Percentiles rank a stretch among this genome's conserved stretches.
phyloP scores from a whole-genome alignment of 2,329 filamentous ascomycete species.

The Fusarium sp. region DNA sequence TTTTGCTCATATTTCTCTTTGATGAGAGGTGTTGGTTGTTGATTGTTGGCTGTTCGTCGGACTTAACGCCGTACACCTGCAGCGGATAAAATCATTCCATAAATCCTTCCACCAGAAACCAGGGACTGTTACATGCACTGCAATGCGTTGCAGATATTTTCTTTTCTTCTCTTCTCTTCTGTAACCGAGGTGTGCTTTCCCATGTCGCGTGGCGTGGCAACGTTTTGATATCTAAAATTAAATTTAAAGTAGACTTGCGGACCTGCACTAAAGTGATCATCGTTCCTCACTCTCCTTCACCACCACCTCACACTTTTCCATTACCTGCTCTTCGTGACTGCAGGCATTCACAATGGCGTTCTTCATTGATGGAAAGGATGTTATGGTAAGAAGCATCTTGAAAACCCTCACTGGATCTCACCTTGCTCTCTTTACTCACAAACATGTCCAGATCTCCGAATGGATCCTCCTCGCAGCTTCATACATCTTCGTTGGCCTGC shows the following conservation, averaged over 20 bases:
- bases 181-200: conserved; percentile 23
- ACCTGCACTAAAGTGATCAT: neutral
- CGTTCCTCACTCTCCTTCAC: conserved; percentile 2
- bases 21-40: neutral
- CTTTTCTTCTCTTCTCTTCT: neutral
- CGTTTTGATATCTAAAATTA: conserved; percentile 1
- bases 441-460: conserved; percentile 49
- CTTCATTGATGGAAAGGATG: conserved; percentile 44
- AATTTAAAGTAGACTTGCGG: conserved; percentile 15
- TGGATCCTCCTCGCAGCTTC: conserved; percentile 51
- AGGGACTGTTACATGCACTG: conserved; percentile 12
- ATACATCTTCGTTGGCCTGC: conserved; percentile 50
- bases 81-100: conserved; percentile 35
- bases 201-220: neutral
- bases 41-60: conserved; percentile 3
- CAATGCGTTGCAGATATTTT: conserved; percentile 7
- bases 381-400: conserved; percentile 29
- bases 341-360: conserved; percentile 32
- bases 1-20: neutral
- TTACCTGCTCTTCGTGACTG: neutral
- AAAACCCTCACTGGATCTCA: too few species aligned
- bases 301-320: neutral
- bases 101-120: conserved; percentile 5
- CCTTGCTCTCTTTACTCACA: conserved; percentile 3
- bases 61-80: conserved; percentile 26